Evolutionary conservation across 768 basidiomycete genomes (phyloP).

Genomic region (Russula sp.): DNA sequence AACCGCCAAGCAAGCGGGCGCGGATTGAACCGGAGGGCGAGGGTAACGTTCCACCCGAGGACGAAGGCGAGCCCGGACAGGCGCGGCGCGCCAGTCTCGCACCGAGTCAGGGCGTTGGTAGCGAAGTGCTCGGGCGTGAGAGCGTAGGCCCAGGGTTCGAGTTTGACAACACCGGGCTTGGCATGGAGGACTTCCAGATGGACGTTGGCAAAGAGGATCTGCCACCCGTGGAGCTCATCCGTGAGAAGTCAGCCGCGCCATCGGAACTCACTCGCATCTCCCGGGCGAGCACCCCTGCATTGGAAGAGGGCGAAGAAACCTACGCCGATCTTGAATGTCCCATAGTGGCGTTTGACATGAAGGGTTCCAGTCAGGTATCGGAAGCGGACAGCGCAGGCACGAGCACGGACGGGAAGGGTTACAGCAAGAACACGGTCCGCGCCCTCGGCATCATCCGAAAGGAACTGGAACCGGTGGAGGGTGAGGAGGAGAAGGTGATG

Average conservation of each 20-base stretch:
- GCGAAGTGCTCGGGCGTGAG: constrained; percentile 45
- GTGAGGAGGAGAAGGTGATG: constrained; percentile 47
- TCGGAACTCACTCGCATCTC: constrained; percentile 55
- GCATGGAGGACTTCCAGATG: constrained; percentile 66
- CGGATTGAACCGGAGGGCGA: constrained; percentile 41
- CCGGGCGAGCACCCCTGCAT: constrained; percentile 57
- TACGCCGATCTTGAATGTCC: constrained; percentile 69
- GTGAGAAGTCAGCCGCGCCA: constrained; percentile 42
- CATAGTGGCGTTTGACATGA: constrained; percentile 73
- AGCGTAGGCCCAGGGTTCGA: constrained; percentile 36
- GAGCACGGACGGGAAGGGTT: constrained; percentile 60
- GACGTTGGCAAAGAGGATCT: constrained; percentile 48
- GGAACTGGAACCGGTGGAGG: constrained; percentile 52
- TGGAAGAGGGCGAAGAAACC: constrained; percentile 56
- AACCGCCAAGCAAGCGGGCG: constrained; percentile 54
- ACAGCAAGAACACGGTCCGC: constrained; percentile 84
- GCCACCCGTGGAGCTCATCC: constrained; percentile 33
- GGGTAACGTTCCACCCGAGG: constrained; percentile 23
- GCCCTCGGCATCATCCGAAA: constrained; percentile 69
- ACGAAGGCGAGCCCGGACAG: constrained; percentile 63
- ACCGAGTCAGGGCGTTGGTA: constrained; percentile 45
- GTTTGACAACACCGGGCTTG: constrained; percentile 49
- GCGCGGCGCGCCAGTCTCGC: constrained; percentile 63
- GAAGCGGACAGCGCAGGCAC: constrained; percentile 28
- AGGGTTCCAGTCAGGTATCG: constrained; percentile 42